Evolutionary conservation across 2,329 filamentous ascomycete genomes (phyloP).

Genomic region (Claviceps purpurea): DNA sequence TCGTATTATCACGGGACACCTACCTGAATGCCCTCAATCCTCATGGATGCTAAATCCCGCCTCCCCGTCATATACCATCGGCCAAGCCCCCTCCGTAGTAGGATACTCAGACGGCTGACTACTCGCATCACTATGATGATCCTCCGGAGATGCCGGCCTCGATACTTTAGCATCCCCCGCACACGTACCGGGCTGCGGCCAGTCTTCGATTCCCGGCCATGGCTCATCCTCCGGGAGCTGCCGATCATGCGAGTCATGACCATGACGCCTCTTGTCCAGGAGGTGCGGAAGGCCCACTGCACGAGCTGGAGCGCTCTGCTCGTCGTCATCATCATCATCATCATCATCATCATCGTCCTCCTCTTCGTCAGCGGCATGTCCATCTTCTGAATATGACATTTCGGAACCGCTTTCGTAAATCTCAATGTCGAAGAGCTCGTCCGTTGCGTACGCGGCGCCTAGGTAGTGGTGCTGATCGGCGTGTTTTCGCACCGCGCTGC

Average conservation of each 20-base stretch:
- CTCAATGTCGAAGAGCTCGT: conserved; percentile 22
- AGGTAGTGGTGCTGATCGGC: conserved; percentile 18
- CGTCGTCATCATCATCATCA: conserved; percentile 3
- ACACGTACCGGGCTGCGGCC: conserved; percentile 21
- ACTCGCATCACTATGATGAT: conserved; percentile 26
- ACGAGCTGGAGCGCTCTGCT: conserved; percentile 13
- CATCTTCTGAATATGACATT: conserved; percentile 18
- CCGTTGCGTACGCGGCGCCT: conserved; percentile 20
- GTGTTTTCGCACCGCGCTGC: conserved; percentile 16
- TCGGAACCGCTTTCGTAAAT: conserved; percentile 24
- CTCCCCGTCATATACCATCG: conserved; percentile 11
- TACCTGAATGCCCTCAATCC: conserved; percentile 14
- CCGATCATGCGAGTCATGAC: conserved; percentile 14
- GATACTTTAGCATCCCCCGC: conserved; percentile 41
- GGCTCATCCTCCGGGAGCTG: conserved; percentile 39
- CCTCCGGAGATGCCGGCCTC: conserved; percentile 12
- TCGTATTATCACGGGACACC: too few relatives aligned
- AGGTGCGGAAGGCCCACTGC: conserved; percentile 16
- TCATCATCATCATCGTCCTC: conserved; percentile 12
- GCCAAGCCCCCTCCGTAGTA: conserved; percentile 33
- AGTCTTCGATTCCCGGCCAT: conserved; percentile 43
- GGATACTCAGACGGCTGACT: conserved; percentile 44
- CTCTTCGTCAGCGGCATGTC: conserved; percentile 14
- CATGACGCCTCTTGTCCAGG: background rate
- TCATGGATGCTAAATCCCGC: conserved; percentile 28